A percentile compares a stretch with the other conserved stretches of the same genome.
These are phyloP conservation scores for Vaucheria bursata DNA, from an alignment of 352 stramenopile species.

Conservation along the genomic window DNA sequence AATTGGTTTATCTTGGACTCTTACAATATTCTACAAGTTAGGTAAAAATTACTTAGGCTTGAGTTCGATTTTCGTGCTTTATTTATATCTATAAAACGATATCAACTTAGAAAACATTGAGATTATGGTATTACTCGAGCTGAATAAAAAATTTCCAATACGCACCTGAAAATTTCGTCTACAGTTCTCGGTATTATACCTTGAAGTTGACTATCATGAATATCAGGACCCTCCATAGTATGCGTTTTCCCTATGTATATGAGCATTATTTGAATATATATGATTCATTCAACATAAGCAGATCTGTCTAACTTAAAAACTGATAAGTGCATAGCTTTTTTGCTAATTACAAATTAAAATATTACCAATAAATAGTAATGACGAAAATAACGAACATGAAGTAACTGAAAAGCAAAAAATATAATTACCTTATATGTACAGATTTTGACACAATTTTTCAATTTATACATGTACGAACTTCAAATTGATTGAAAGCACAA, in stretches of 20 bases:
- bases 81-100: background rate
- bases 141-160: no score
- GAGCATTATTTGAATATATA: background rate
- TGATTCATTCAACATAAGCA: background rate
- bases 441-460: no score
- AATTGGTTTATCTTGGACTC: no score
- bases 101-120: background rate
- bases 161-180: slow-evolving; percentile 64
- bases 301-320: background rate
- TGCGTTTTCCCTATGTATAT: slow-evolving; percentile 63
- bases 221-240: slow-evolving; percentile 70
- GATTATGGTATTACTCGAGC: background rate
- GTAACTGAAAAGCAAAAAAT: no score
- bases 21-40: no score
- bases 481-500: no score
- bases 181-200: slow-evolving; percentile 75
- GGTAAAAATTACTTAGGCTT: no score
- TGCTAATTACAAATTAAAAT: background rate
- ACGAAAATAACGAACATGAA: no score
- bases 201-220: slow-evolving; percentile 68
- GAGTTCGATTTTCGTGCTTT: background rate
- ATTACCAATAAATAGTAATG: background rate
- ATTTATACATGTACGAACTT: no score
- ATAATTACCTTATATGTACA: no score
- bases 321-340: background rate